Evolutionary conservation across 306 rosid species (phyloP), one percentile per base, ranked within the genome.

Genomic region (Quercus glauca): DNA sequence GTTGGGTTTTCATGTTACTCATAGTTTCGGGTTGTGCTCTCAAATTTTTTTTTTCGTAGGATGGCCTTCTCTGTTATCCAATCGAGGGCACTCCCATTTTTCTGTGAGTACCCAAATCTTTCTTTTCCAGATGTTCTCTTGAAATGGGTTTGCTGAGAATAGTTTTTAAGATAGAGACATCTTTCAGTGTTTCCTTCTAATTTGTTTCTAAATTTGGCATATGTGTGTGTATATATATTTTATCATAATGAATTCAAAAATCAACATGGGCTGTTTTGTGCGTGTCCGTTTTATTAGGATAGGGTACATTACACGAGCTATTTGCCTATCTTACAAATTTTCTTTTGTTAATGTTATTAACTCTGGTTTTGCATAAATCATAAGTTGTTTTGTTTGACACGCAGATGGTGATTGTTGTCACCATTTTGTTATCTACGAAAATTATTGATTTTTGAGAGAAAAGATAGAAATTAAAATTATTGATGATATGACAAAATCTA

Each of bases 61-160:
- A 77, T 77, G 64, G 81, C 73, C 83, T 11, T 73, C 76, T 63
- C 73, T 15, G 80, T 67, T 55, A 68, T 57, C 76, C 49, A 81
- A 65, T 43, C 58, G 19, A 26, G 80, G 80, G 6, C 79, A 69
- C 49, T 81, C 81, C 80, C 61, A 2, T 56, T 4, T 67, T 53
- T 51, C 65, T 55, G 87, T 84, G 55, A 84, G 88, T 67, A 41
- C 64, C 78, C 71, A 55, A 13, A 33, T 21, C 13, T 52, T 17
- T 37, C 8, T 7, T 68, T 10, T 31, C 29, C 10, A 19, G 21
- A 35, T 18, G 6, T 67, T n/a, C 25, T 67, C 26, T 67, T 33
- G 26, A 67, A 67, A 67, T 19, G 72, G 52, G 35, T 10, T 8
- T 5, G 15, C 23, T 63, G 51, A 67, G 51, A 67, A 18, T 4